Evolutionary conservation across 352 stramenopile species (phyloP).

Genomic region (Globisporangium polare): DNA sequence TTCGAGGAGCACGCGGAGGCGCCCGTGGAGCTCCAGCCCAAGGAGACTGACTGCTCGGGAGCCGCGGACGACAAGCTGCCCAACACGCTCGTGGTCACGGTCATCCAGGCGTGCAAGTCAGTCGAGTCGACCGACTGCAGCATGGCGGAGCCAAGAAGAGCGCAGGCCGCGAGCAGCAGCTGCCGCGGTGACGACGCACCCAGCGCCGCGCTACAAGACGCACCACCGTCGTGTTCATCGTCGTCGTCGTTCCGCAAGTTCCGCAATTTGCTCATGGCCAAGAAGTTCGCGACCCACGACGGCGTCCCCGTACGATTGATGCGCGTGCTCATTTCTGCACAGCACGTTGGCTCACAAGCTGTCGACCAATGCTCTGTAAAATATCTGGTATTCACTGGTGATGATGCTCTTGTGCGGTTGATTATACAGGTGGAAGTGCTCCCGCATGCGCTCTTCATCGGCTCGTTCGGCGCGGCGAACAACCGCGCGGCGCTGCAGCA

Average conservation of each 20-base stretch:
- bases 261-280: conserved; percentile 49
- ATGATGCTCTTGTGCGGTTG: too few species aligned
- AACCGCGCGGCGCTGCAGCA: conserved; percentile 40
- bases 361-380: too few species aligned
- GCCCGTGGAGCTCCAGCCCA: conserved; percentile 55
- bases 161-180: too few species aligned
- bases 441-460: conserved; percentile 48
- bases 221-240: background rate
- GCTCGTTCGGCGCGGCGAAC: conserved; percentile 55
- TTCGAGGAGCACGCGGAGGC: conserved; percentile 21
- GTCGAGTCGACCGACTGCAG: too few species aligned
- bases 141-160: too few species aligned
- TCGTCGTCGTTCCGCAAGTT: conserved; percentile 46
- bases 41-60: conserved; percentile 47
- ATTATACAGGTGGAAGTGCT: conserved; percentile 24
- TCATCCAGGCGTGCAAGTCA: conserved; percentile 64
- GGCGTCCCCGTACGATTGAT: conserved; percentile 36
- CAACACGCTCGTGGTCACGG: conserved; percentile 71
- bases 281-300: conserved; percentile 41
- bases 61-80: conserved; percentile 54
- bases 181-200: too few species aligned
- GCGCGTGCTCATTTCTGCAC: too few species aligned
- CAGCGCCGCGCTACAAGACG: too few species aligned
- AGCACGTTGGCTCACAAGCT: too few species aligned
- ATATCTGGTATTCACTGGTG: too few species aligned